A percentile compares a stretch with the other conserved stretches of the same genome.
phyloP scores from a whole-genome alignment of 2,329 filamentous ascomycete species.

The Fusarium sororula region DNA sequence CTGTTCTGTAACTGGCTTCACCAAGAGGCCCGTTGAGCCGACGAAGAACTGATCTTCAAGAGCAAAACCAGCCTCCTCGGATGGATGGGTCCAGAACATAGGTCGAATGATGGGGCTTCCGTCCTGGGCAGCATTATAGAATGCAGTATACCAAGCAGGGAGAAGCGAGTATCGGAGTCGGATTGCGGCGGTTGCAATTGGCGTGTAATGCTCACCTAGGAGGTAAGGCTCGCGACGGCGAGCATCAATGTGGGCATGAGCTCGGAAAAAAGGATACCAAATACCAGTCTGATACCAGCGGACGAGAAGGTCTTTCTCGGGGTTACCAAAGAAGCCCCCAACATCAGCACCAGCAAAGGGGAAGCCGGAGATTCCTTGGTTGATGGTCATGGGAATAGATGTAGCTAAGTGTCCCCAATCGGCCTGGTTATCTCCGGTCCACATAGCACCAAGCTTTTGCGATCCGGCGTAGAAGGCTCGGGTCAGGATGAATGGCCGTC shows the following conservation, averaged over 20 bases:
- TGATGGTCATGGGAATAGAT: constrained; percentile 91
- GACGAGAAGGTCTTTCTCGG: constrained; percentile 87
- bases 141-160: constrained; percentile 96
- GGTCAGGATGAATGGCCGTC: constrained; percentile 91
- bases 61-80: constrained; percentile 84
- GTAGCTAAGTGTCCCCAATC: constrained; percentile 91
- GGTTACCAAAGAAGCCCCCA: constrained; percentile 97
- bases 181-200: constrained; percentile 87
- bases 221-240: constrained; percentile 94
- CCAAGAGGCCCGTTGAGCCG: constrained; percentile 87
- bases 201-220: constrained; percentile 81
- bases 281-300: constrained; percentile 97
- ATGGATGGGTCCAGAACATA: constrained; percentile 91
- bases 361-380: constrained; percentile 90
- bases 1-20: constrained; percentile 86
- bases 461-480: constrained; percentile 92
- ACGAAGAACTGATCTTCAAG: constrained; percentile 95
- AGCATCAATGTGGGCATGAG: constrained; percentile 95
- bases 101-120: constrained; percentile 90
- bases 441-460: constrained; percentile 93
- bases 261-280: constrained; percentile 98
- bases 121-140: constrained; percentile 84
- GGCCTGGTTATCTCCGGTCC: constrained; percentile 98
- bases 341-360: constrained; percentile 96
- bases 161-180: constrained; percentile 89